Evolutionary conservation across 75 land plant genomes (phyloP).

Genomic region (Pinus taeda): DNA sequence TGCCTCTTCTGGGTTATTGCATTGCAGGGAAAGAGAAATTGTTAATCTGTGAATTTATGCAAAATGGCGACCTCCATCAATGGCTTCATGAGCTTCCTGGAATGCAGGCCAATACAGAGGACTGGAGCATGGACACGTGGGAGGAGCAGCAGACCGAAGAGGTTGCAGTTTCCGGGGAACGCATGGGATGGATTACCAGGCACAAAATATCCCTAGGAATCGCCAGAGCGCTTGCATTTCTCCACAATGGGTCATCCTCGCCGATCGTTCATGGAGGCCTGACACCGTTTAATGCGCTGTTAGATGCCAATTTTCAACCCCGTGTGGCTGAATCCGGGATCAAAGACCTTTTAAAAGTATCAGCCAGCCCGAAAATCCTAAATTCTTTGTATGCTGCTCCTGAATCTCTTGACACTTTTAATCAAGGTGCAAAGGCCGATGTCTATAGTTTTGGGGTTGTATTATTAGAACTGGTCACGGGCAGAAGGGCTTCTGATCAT

Average conservation of each 20-base stretch:
- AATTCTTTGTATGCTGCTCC: slow-evolving; percentile 17
- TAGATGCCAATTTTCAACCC: slow-evolving; percentile 68
- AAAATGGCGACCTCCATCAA: slow-evolving; percentile 65
- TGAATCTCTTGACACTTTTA: slow-evolving; percentile 1
- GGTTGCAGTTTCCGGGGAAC: slow-evolving; percentile 11
- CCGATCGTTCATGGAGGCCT: slow-evolving; percentile 62
- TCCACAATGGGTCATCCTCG: slow-evolving; percentile 76
- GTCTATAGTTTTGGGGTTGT: slow-evolving; percentile 66
- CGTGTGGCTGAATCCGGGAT: slow-evolving; percentile 65
- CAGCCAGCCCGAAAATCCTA: slow-evolving; percentile 2
- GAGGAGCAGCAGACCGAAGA: slow-evolving; percentile 14
- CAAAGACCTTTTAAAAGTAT: slow-evolving; percentile 9
- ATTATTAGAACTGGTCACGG: slow-evolving; percentile 68
- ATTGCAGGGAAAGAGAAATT: slow-evolving; percentile 67
- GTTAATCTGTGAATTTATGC: slow-evolving; percentile 59
- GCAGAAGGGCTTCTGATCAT: slow-evolving; percentile 22
- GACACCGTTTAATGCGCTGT: slow-evolving; percentile 57
- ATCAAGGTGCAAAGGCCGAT: slow-evolving; percentile 25
- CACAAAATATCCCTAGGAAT: slow-evolving; percentile 79
- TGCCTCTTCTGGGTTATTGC: slow-evolving; percentile 72
- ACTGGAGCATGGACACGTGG: slow-evolving; percentile 45
- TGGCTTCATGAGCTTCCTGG: slow-evolving; percentile 72
- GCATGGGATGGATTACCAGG: slow-evolving; percentile 63
- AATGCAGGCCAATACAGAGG: slow-evolving; percentile 36
- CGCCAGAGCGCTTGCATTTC: slow-evolving; percentile 88